These are phyloP conservation scores for Mycena sanguinolenta DNA, from an alignment of 768 basidiomycete genomes.

Conservation along the genomic window DNA sequence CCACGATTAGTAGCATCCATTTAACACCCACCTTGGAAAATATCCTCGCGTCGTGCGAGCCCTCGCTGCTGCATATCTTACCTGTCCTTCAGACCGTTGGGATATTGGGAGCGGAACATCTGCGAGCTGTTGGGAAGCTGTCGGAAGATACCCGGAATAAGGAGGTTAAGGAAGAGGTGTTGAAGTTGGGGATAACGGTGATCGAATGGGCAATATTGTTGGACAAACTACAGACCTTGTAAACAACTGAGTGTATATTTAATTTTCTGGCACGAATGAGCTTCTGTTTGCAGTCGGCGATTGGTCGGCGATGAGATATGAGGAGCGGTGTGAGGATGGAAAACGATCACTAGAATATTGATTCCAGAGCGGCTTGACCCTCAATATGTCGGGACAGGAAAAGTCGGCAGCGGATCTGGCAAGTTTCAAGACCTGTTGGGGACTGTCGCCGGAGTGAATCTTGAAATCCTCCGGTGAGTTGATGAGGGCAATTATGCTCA, in stretches of 20 bases:
- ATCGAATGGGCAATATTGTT: constrained; percentile 86
- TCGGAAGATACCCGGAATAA: constrained; percentile 76
- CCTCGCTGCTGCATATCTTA: constrained; percentile 73
- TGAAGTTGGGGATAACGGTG: constrained; percentile 76
- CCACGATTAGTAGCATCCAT: constrained; percentile 36
- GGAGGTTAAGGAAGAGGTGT: constrained; percentile 78
- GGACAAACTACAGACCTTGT: constrained; percentile 49
- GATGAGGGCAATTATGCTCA: too few species aligned
- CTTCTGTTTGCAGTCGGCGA: too few species aligned
- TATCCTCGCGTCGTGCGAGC: constrained; percentile 72
- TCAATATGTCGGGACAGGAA: too few species aligned
- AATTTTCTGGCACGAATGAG: too few species aligned
- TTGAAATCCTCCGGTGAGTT: too few species aligned
- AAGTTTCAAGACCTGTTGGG: too few species aligned
- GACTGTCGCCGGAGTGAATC: too few species aligned
- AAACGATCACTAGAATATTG: too few species aligned
- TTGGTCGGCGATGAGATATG: too few species aligned
- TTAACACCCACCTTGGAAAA: constrained; percentile 57
- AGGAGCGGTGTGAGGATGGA: too few species aligned
- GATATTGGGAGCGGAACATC: constrained; percentile 69
- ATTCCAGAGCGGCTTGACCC: too few species aligned
- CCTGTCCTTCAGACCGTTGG: constrained; percentile 71
- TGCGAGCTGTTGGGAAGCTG: constrained; percentile 71
- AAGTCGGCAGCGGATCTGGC: too few species aligned
- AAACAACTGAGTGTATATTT: background rate